phyloP scores from a whole-genome alignment of 345 rosid genomes.

The Eucalyptus regnans region DNA sequence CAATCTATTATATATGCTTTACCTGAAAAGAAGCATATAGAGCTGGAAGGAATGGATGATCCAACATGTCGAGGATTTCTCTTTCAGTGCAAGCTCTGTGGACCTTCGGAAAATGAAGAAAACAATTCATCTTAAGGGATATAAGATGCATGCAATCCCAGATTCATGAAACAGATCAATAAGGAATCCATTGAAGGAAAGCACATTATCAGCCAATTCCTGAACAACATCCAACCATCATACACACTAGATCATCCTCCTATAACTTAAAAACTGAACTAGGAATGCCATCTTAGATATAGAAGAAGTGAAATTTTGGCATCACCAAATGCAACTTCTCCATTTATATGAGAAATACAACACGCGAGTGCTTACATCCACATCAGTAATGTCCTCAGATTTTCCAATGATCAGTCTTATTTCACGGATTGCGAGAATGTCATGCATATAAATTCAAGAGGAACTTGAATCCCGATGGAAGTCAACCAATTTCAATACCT shows the following conservation, averaged over 20 bases:
- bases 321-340: not conserved
- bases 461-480: not conserved
- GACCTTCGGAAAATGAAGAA: constrained; percentile 33
- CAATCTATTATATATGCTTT: not conserved
- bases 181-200: not conserved
- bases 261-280: not conserved
- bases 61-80: constrained; percentile 87
- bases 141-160: not conserved
- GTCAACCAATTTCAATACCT: constrained; percentile 25
- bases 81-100: constrained; percentile 98
- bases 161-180: not conserved
- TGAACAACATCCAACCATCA: not conserved
- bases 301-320: not conserved
- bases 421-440: not conserved
- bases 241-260: not conserved
- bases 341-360: not conserved
- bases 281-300: not conserved
- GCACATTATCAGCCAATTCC: not conserved
- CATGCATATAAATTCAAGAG: not conserved
- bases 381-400: not conserved
- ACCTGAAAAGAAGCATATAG: constrained; percentile 99
- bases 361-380: not conserved
- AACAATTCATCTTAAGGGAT: not conserved
- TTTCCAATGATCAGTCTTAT: not conserved
- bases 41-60: constrained; percentile 98